These are phyloP conservation scores for Alternaria alternata DNA, from an alignment of 2,329 filamentous ascomycete species.

Conservation along the genomic window DNA sequence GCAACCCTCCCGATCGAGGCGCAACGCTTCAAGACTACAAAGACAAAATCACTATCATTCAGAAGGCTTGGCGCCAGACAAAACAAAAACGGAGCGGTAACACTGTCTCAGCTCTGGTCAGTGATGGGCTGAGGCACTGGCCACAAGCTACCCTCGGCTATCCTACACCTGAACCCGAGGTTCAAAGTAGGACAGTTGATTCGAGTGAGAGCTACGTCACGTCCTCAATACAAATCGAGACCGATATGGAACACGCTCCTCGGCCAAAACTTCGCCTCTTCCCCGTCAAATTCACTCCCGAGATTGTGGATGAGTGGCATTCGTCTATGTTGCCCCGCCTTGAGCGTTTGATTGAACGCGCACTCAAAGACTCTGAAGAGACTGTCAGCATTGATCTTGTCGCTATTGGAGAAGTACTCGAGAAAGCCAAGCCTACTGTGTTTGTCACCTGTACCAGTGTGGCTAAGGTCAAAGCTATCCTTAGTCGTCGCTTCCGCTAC, in stretches of 20 bases:
- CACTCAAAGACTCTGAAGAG: constrained; percentile 76
- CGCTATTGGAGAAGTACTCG: constrained; percentile 73
- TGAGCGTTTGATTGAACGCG: constrained; percentile 73
- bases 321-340: constrained; percentile 74
- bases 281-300: constrained; percentile 64
- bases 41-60: constrained; percentile 49
- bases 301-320: constrained; percentile 76
- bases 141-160: constrained; percentile 45
- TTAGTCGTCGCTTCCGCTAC: constrained; percentile 75
- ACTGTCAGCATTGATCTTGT: constrained; percentile 81
- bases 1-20: constrained; percentile 15
- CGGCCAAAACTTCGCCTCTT: constrained; percentile 51
- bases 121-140: constrained; percentile 44
- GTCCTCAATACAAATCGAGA: constrained; percentile 47
- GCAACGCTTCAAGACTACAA: constrained; percentile 49
- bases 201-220: constrained; percentile 34
- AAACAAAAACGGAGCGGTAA: constrained; percentile 39
- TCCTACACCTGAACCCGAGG: constrained; percentile 45
- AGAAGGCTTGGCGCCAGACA: constrained; percentile 49
- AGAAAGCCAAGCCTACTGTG: constrained; percentile 74
- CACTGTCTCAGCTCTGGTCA: constrained; percentile 44
- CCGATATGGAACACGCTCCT: constrained; percentile 34
- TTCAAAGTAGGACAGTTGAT: constrained; percentile 27
- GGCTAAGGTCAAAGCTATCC: constrained; percentile 72
- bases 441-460: constrained; percentile 80